Conservation (phyloP, 1,284 basidiomycete species). For the Ganoderma lingzhi region DNA sequence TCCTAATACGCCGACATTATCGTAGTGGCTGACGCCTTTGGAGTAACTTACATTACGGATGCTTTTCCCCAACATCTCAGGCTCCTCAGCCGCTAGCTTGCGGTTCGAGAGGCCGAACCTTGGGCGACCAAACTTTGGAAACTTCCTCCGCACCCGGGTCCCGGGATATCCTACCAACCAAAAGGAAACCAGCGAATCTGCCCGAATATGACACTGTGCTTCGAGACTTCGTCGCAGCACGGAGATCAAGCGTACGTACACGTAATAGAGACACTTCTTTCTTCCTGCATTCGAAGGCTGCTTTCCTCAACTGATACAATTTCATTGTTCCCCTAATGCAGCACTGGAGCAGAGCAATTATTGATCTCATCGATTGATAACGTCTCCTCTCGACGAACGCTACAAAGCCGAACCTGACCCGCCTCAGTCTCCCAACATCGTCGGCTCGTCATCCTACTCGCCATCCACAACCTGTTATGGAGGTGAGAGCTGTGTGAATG, state of each 20-base stretch:
- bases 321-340: background rate
- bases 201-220: background rate
- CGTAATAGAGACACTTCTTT: background rate
- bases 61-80: too few species aligned
- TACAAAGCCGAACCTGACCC: background rate
- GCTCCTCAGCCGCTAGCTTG: too few species aligned
- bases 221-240: background rate
- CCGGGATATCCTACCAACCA: too few species aligned
- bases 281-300: background rate
- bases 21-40: too few species aligned
- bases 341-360: background rate
- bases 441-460: background rate
- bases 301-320: background rate
- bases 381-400: background rate
- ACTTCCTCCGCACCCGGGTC: too few species aligned
- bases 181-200: too few species aligned
- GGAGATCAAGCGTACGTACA: background rate
- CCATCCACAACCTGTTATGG: background rate
- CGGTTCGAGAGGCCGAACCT: too few species aligned
- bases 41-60: too few species aligned
- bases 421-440: background rate
- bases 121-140: too few species aligned
- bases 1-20: too few species aligned
- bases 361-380: background rate
- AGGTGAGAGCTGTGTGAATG: background rate